These are phyloP conservation scores for Podospora pseudoanserina DNA, from an alignment of 495 filamentous ascomycete genomes.

Conservation along the genomic window DNA sequence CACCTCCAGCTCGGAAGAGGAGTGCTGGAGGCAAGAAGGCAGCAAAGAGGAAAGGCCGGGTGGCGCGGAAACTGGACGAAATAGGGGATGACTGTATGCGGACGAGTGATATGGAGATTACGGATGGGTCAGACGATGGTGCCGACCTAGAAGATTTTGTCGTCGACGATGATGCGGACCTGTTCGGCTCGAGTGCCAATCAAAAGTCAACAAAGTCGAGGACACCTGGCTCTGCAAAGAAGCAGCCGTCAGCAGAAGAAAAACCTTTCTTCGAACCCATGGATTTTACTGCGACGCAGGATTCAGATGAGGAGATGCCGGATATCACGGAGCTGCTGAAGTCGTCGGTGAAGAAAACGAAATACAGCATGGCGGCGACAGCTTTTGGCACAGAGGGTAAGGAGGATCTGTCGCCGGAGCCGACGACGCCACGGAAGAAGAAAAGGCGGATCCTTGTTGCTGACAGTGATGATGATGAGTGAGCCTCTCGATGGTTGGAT, in stretches of 20 bases:
- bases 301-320: constrained; percentile 36
- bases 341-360: constrained; percentile 12
- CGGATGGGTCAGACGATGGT: constrained; percentile 46
- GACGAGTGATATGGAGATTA: constrained; percentile 45
- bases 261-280: constrained; percentile 36
- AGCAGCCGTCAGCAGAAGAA: constrained; percentile 5
- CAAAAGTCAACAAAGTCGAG: constrained; percentile 32
- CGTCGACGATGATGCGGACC: constrained; percentile 36
- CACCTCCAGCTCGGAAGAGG: constrained; percentile 1
- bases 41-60: constrained; percentile 14
- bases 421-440: constrained; percentile 14
- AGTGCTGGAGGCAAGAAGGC: constrained; percentile 15
- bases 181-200: constrained; percentile 38
- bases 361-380: not conserved
- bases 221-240: constrained; percentile 23
- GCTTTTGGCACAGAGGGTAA: constrained; percentile 10
- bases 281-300: constrained; percentile 32
- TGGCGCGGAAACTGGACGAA: constrained; percentile 36
- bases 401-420: constrained; percentile 10
- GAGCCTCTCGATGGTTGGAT: not conserved
- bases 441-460: constrained; percentile 23
- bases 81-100: constrained; percentile 47
- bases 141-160: constrained; percentile 45
- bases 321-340: constrained; percentile 34
- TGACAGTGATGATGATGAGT: constrained; percentile 31